Evolutionary conservation across 108 stramenopile species (phyloP), one percentile per base, ranked within the genome.

Genomic region (Cyclotella cryptica): DNA sequence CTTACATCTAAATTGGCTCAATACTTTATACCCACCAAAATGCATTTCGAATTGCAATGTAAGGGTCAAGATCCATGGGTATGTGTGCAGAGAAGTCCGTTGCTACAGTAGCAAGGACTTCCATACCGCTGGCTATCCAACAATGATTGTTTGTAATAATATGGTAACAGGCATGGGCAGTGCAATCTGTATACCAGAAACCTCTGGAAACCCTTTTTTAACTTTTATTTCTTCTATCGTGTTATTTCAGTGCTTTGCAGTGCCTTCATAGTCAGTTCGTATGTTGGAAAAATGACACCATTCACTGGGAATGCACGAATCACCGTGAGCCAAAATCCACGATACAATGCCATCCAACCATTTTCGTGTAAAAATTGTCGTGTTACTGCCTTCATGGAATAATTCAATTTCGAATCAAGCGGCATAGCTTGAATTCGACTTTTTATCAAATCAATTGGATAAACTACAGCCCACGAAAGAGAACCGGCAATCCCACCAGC

Each of bases 271-370:
- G 44, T 55, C 4, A 72, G 30, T 49, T 72, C 71, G 61, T 94
- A 94, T 17, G 89, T 89, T 17, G 93, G 92, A 69, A 98, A 96
- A 58, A 96, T 88, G 19, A 89, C 87, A 11, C 80, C 96, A 85
- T 98, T 98, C 24, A 97, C 96, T 3, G 97, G 97, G 59, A 97
- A 93, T 2, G 97, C 96, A 29, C 97, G 84, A 12, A 93, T 45
- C 44, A 96, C 29, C 17, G 97, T 94, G 13, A 96, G 76, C 21
- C 88, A 75, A 29, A 96, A 66, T 30, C 97, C 97, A 21, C 96
- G 86, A 65, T 92, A 95, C 13, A 98, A 81, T 51, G 60, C 42
- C 52, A 42, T 62, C 78, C 77, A 83, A 29, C 93, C 93, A 65
- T 89, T 47, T 69, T 88, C 72, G 29, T 72, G 66, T 18, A 93